Base-by-base conservation (phyloP, 257 asterid genomes). In the Lycium barbarum region DNA sequence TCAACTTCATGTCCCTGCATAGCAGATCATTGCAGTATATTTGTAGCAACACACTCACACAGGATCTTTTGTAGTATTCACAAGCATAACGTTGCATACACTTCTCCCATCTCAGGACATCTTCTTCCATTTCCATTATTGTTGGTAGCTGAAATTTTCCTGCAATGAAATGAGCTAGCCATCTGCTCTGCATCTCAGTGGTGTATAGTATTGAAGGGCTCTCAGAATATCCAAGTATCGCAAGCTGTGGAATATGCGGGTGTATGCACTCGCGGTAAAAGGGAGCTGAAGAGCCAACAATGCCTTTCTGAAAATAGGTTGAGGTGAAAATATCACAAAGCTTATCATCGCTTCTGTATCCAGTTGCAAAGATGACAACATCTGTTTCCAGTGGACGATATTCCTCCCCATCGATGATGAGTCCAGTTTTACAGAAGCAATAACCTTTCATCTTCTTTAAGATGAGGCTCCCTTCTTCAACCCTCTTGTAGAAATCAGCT, bases 191-290 rank as follows among this genome's bases (percentile, higher is more conserved):
- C 85, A 93, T 83, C 55, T 92, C 97, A 2, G 91, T 90, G 1
- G 94, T 85, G 72, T 89, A 91, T 74, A 91, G 26, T 0, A 88
- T 88, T 7, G 94, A 84, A 0, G 93, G 94, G 83, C 93, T 89
- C 90, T 91, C 94, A 0, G 92, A 88, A 47, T 92, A 93, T 3
- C 95, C 97, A 8, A 92, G 81, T 74, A 93, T 90, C 26, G 94
- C 95, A 74, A 92, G 78, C 14, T 91, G 91, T 47, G 97, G 95
- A 17, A 92, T 91, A 53, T 88, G 82, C 0, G 95, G 95, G 85
- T 90, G 93, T 47, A 93, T 90, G 90, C 97, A 93, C 55, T 91
- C 95, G 88, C 95, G 91, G 88, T 91, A 93, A 57, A 91, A 91
- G 59, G 97, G 97, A 82, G 92, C 84, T n/a, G 89, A 83, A 4